Conservation (phyloP, 192 early-diverging fungal genomes). For the Hyaloraphidium curvatum region DNA sequence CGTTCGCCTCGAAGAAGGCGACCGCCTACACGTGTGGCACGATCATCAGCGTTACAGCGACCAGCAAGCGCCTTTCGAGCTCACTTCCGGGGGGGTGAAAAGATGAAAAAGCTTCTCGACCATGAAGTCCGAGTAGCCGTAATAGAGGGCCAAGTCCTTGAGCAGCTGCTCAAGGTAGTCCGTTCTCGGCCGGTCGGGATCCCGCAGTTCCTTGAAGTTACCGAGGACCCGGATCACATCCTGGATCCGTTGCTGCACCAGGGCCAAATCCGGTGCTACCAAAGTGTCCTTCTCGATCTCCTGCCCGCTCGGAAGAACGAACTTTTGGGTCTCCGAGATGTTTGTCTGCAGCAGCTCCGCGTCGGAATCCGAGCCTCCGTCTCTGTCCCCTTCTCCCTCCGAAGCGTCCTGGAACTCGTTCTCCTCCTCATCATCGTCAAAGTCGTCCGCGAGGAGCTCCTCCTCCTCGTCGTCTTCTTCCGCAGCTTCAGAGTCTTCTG, state of each 20-base stretch:
- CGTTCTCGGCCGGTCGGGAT: constrained; percentile 47
- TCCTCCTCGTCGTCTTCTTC: constrained; percentile 19
- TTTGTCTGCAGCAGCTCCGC: not conserved
- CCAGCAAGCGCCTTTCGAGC: not conserved
- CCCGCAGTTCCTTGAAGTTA: constrained; percentile 73
- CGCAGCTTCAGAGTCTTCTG: constrained; percentile 15
- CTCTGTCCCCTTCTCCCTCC: constrained; percentile 11
- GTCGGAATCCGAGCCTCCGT: constrained; percentile 8
- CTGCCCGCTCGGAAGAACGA: not conserved
- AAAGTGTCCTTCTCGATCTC: constrained; percentile 57
- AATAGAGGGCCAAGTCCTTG: constrained; percentile 81
- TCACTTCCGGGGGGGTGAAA: constrained; percentile 62
- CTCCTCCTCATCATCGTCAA: constrained; percentile 18
- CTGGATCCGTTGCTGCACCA: constrained; percentile 71
- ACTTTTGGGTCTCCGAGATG: not conserved
- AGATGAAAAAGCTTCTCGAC: constrained; percentile 79
- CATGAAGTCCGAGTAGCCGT: constrained; percentile 85
- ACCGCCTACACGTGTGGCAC: constrained; percentile 31
- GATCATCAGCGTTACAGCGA: not conserved
- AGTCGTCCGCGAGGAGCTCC: constrained; percentile 13
- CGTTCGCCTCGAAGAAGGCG: constrained; percentile 99
- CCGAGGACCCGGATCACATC: constrained; percentile 74
- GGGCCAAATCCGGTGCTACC: constrained; percentile 39
- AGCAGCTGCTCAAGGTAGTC: constrained; percentile 75
- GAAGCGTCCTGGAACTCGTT: constrained; percentile 20